Evolutionary conservation across 495 filamentous ascomycete genomes (phyloP), one percentile per base, ranked within the genome.

Genomic region (Penicillium subrubescens): DNA sequence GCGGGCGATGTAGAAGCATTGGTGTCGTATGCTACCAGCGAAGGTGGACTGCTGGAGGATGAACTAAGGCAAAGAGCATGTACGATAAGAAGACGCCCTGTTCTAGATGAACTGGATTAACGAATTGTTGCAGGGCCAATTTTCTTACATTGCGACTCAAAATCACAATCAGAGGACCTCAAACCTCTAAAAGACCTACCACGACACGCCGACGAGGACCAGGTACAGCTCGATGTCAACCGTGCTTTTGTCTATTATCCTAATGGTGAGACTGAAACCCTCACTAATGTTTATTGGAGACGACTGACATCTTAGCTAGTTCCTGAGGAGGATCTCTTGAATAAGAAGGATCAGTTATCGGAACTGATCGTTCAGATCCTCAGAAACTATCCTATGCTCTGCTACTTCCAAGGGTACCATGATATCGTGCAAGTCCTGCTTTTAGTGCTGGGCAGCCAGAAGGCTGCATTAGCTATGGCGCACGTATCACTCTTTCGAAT

Each of bases 161-260:
- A 61, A 37, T 62, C 21, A 66, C 54, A 48, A 61, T 23, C 63
- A 8, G 48, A 68, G 58, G 65, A 73, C 57, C 68, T 74, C 27
- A 64, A 60, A 58, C 69, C 61, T n/a, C 90, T 87, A 86, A 72
- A 73, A 50, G 64, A 79, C 46, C 78, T 94, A 33, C 84, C 88
- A 29, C 82, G 66, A 6, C 93, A 97, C 75, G 79, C 78, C n/a
- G 92, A 97, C 67, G 93, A 97, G 70, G 86, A 89, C 60, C 93
- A 97, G 76, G 91, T 98, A 19, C 83, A 89, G 71, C 82, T 97
- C 33, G 95, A 99, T 73, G 96, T 99, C 56, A 85, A 98, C 74
- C 83, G 95, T 58, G 92, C 94, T n/a, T 99, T 99, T 75, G 89
- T 97, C 54, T 97, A 97, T 79, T 99, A 99, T 75, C 95, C 95